phyloP scores from a whole-genome alignment of 2,329 filamentous ascomycete species.

The Trichoderma breve region DNA sequence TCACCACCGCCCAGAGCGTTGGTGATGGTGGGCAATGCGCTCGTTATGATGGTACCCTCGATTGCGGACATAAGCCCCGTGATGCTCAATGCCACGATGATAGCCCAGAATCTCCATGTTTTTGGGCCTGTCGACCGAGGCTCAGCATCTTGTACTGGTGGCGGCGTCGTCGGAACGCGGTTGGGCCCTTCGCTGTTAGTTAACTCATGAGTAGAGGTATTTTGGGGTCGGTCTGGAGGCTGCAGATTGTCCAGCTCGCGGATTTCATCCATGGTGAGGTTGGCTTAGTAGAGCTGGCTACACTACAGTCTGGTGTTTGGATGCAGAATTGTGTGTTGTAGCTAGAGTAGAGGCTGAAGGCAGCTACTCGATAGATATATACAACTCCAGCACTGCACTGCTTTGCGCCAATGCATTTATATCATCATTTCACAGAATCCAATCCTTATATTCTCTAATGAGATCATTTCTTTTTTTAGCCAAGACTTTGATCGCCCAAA shows the following conservation, averaged over 20 bases:
- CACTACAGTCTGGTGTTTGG: background rate
- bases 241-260: background rate
- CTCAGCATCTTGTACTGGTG: background rate
- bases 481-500: background rate
- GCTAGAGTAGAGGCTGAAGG: background rate
- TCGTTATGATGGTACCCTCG: conserved; percentile 55
- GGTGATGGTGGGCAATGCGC: conserved; percentile 50
- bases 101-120: conserved; percentile 17
- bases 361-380: background rate
- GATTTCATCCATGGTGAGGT: background rate
- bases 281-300: background rate
- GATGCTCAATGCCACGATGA: conserved; percentile 23
- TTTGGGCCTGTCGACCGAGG: background rate
- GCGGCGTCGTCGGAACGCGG: background rate
- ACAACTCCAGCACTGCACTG: background rate
- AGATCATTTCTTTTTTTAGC: background rate
- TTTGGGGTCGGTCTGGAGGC: background rate
- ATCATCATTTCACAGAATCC: too few species aligned
- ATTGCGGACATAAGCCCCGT: conserved; percentile 40
- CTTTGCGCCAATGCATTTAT: background rate
- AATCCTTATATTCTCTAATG: background rate
- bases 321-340: background rate
- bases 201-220: background rate
- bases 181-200: background rate
- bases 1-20: background rate